Base-by-base conservation (phyloP, 1,284 basidiomycete species). In the Tylopilus sp. region DNA sequence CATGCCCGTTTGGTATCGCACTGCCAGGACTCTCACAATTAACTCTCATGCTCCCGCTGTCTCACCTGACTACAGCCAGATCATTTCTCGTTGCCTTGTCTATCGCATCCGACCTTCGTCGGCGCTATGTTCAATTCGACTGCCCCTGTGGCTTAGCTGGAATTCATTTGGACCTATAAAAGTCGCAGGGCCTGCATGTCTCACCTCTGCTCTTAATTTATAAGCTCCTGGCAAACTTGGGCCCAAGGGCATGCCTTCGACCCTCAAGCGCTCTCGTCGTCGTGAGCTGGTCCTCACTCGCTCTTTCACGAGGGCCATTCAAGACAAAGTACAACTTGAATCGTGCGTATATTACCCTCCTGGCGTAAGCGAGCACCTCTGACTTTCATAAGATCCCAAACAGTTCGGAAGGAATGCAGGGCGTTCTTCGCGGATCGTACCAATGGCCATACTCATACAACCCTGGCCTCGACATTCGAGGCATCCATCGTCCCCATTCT, bases 191-290 rank as follows among this genome's bases (percentile, higher is more conserved):
- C 52, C n/a, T 59, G 61, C 62, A 69, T 64, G 70, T 65, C 59
- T 50, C 55, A n/a, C n/a, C n/a, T n/a, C n/a, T n/a, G n/a, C 60
- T 67, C 67, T 69, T 67, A 48, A 67, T 70, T 57, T 67, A 64
- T 67, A 29, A 55, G 65, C 65, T 33, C 55, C 67, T 45, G 58
- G 72, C 64, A 64, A 58, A 57, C 73, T 56, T 62, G 67, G 70
- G 71, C 39, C 53, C 62, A 64, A 66, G 67, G 74, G 73, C 71
- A 82, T 82, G 81, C 73, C 82, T 69, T 78, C 76, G 61, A 77
- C 76, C 65, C 75, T 83, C 72, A 80, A 77, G 74, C 79, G 82
- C 62, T 75, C 80, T 59, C 81, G 77, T 64, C 81, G 76, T 53
- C 75, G 74, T 68, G 78, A 82, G 71, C 65, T 81, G 70, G 70